Percentiles rank a stretch among this genome's conserved stretches.
phyloP scores from a whole-genome alignment of 371 early-diverging fungal genomes.

The Apophysomyces ossiformis region DNA sequence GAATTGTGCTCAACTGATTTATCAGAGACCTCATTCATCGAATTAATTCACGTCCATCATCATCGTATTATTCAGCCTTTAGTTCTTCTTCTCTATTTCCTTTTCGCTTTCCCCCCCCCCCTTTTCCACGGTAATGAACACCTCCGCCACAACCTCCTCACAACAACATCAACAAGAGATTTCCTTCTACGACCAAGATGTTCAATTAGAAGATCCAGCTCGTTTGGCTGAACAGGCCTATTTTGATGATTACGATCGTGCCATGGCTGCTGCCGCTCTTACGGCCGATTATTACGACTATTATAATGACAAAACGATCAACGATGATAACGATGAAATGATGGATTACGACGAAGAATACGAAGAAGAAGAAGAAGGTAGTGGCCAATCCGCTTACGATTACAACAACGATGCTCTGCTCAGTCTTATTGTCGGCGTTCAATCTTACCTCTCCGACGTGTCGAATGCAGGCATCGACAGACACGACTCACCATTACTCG shows the following conservation, averaged over 20 bases:
- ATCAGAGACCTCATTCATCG: no score
- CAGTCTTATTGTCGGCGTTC: slow-evolving; percentile 45
- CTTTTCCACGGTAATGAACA: not conserved
- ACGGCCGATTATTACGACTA: slow-evolving; percentile 30
- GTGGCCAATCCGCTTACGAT: not conserved
- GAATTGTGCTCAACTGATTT: no score
- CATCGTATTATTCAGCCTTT: no score
- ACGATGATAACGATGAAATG: not conserved
- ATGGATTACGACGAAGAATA: slow-evolving; percentile 7
- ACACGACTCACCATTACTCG: slow-evolving; percentile 39
- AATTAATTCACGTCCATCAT: no score
- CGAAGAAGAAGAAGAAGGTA: slow-evolving; percentile 11
- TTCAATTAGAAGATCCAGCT: not conserved
- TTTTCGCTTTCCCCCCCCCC: not conserved
- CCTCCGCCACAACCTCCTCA: not conserved
- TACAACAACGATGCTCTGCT: slow-evolving; percentile 29
- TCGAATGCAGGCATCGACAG: slow-evolving; percentile 18
- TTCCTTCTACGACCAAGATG: not conserved
- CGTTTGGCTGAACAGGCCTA: slow-evolving; percentile 25
- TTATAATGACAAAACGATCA: slow-evolving; percentile 6
- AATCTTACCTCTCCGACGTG: slow-evolving; percentile 43
- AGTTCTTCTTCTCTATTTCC: not conserved
- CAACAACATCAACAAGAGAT: no score
- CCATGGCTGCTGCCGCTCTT: slow-evolving; percentile 29
- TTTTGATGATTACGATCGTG: slow-evolving; percentile 39